Evolutionary conservation across 805 yeast genomes (phyloP).

Genomic region (Sugiyamaella boreocaroliniensis): DNA sequence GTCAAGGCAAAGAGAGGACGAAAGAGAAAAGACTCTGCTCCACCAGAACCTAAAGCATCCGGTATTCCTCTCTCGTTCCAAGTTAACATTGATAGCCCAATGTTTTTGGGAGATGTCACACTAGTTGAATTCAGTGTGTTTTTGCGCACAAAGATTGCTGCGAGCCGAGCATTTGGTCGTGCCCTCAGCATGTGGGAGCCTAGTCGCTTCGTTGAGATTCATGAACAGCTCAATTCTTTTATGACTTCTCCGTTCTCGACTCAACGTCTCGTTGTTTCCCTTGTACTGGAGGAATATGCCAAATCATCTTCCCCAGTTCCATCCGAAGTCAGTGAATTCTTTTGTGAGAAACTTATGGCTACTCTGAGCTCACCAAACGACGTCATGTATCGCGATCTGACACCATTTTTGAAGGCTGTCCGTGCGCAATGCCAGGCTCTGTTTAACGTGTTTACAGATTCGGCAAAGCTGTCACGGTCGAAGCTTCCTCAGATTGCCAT

Average conservation of each 20-base stretch:
- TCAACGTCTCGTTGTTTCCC: constrained; percentile 64
- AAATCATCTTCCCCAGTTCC: constrained; percentile 6
- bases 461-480: constrained; percentile 62
- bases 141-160: constrained; percentile 65
- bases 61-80: constrained; percentile 21
- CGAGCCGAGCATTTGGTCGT: constrained; percentile 70
- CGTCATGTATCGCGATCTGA: constrained; percentile 71
- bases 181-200: constrained; percentile 25
- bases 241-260: constrained; percentile 66
- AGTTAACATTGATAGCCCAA: constrained; percentile 89
- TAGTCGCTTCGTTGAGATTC: constrained; percentile 10
- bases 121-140: constrained; percentile 71
- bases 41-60: constrained; percentile 12
- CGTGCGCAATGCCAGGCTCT: constrained; percentile 83
- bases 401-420: constrained; percentile 76
- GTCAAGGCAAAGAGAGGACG: constrained; percentile 13
- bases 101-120: constrained; percentile 84
- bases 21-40: constrained; percentile 16
- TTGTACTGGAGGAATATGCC: constrained; percentile 61
- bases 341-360: constrained; percentile 14
- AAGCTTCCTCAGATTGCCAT: constrained; percentile 80
- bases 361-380: constrained; percentile 11
- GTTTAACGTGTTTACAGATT: constrained; percentile 67
- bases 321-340: constrained; percentile 8
- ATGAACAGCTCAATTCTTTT: constrained; percentile 26